Percentiles rank a stretch among this genome's conserved stretches.
Conservation (phyloP, 495 filamentous ascomycete genomes). For the Pyrenula aspistea region DNA sequence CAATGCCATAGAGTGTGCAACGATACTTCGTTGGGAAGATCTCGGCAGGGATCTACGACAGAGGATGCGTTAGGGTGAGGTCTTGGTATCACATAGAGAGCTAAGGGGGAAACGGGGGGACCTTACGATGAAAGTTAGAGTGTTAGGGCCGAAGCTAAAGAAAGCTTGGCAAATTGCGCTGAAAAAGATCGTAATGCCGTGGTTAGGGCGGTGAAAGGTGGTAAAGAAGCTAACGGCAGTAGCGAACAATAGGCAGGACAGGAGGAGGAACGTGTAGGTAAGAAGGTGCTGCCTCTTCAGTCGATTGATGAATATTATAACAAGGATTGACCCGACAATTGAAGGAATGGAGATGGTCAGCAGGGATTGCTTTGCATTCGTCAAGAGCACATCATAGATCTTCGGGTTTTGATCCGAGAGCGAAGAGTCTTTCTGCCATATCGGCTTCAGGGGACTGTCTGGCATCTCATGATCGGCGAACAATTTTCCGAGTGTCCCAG, state of each 20-base stretch:
- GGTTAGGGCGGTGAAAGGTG: constrained; percentile 8
- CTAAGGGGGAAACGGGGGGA: not conserved
- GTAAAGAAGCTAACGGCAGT: constrained; percentile 14
- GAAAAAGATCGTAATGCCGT: constrained; percentile 35
- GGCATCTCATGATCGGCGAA: constrained; percentile 8
- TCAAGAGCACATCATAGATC: constrained; percentile 12
- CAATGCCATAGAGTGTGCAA: constrained; percentile 29
- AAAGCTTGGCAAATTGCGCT: constrained; percentile 48
- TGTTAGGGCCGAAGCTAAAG: constrained; percentile 54
- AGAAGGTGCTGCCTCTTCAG: constrained; percentile 18
- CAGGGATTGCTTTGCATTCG: constrained; percentile 13
- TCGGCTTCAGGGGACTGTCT: constrained; percentile 3
- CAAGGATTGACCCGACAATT: constrained; percentile 11
- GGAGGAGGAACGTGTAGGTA: constrained; percentile 13
- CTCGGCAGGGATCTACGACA: constrained; percentile 26
- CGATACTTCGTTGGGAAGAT: constrained; percentile 37
- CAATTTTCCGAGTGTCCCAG: constrained; percentile 11
- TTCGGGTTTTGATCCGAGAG: constrained; percentile 2
- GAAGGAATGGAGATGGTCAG: constrained; percentile 17
- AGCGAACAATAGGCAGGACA: constrained; percentile 13
- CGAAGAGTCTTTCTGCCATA: not conserved
- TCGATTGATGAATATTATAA: constrained; percentile 13
- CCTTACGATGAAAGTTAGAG: constrained; percentile 45
- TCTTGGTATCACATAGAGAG: not conserved
- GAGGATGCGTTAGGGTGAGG: not conserved